These are phyloP conservation scores for Monilinia polystroma DNA, from an alignment of 2,329 filamentous ascomycete species.

Conservation along the genomic window DNA sequence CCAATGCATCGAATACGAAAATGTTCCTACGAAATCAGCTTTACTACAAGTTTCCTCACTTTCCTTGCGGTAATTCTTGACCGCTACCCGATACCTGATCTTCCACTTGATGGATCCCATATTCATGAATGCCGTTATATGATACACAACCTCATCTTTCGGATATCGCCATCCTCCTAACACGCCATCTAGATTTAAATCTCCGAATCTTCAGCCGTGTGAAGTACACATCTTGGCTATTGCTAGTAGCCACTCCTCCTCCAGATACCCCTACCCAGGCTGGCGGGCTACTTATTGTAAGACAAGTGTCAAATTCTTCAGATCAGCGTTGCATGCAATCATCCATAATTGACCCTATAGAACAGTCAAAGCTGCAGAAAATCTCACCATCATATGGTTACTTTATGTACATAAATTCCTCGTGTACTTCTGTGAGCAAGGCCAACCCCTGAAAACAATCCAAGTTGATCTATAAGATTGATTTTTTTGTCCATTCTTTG, in stretches of 20 bases:
- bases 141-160: slow-evolving; percentile 4
- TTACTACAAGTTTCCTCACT: background rate
- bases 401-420: slow-evolving; percentile 3
- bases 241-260: background rate
- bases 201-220: slow-evolving; percentile 13
- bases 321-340: slow-evolving; percentile 19
- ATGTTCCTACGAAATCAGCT: background rate
- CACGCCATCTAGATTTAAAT: slow-evolving; percentile 20
- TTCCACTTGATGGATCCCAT: background rate
- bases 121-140: slow-evolving; percentile 16
- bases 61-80: slow-evolving; percentile 1
- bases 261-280: background rate
- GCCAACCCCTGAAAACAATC: slow-evolving; percentile 5
- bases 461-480: background rate
- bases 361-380: slow-evolving; percentile 3
- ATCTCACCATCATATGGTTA: slow-evolving; percentile 13
- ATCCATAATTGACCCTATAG: background rate
- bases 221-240: slow-evolving; percentile 8
- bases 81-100: slow-evolving; percentile 8
- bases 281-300: background rate
- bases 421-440: background rate
- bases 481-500: background rate
- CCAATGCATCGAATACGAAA: slow-evolving; percentile 14
- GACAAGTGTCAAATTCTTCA: slow-evolving; percentile 13
- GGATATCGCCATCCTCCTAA: slow-evolving; percentile 12